Base-by-base conservation (phyloP, 1,284 basidiomycete species). In the Entoloma clypeatum region DNA sequence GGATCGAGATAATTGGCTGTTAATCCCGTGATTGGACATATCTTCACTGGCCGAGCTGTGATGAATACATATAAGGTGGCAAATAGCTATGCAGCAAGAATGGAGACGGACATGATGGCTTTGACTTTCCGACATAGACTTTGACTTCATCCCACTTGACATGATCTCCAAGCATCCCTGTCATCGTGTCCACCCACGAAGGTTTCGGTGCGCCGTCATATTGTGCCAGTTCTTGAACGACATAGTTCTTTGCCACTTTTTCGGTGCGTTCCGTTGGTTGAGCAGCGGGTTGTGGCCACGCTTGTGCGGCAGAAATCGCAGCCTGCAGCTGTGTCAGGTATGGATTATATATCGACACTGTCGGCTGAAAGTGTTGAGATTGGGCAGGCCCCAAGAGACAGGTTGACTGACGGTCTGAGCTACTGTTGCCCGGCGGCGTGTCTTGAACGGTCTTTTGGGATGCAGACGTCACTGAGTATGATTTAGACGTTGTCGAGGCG, bases 1-100 rank as follows among this genome's bases (percentile, higher is more conserved):
- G 89, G 87, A 56, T 92, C 89, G 25, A 76, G 59, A 55, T 92
- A 93, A 21, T 67, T 72, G 3, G 82, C 83, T 10, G 68, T 65
- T 32, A 67, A 67, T 0, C 86, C 84, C 0, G 79, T 86, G 38
- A 88, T 74, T 0, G 72, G 73, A 55, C 85, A 88, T 18, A 57
- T 68, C 39, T 69, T 73, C n/a, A 69, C 64, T 0, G 78, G 78
- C 7, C 81, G 79, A 14, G 71, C 85, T 87, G 41, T 28, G 28
- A 24, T 24, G 23, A 36, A 38, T 26, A 28, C 36, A 16, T 46
- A 32, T 37, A 32, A 22, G 29, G 27, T 21, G 34, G 41, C n/a
- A n/a, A n/a, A n/a, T n/a, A n/a, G n/a, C n/a, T n/a, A n/a, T n/a
- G 2, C 17, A 43, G 32, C 39, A 32, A 43, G 23, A 17, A 43